phyloP scores from a whole-genome alignment of 139 green algal species.

The Dunaliella sp. region DNA sequence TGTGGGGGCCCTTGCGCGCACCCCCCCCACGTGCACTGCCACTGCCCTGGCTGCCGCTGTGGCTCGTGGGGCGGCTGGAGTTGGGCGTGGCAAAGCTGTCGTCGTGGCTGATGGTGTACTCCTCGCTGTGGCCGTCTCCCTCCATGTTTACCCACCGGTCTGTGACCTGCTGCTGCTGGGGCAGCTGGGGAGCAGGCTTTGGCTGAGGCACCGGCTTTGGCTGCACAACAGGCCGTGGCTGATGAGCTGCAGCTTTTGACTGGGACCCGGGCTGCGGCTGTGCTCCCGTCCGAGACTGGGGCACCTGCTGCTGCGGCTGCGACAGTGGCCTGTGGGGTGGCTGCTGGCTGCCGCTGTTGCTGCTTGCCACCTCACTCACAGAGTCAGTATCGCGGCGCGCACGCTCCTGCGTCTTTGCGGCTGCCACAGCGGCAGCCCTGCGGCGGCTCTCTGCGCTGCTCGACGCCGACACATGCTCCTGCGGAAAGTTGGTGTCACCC shows the following conservation, averaged over 20 bases:
- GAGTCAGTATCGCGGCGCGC: background rate
- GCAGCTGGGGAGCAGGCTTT: background rate
- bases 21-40: background rate
- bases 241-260: too few species aligned
- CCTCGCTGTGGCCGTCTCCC: background rate
- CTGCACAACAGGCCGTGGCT: too few species aligned
- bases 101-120: background rate
- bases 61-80: too few species aligned
- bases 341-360: background rate
- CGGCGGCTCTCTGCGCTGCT: background rate
- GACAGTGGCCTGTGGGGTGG: too few species aligned
- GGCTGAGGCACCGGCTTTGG: background rate
- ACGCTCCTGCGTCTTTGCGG: background rate
- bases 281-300: too few species aligned
- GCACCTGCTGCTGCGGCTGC: too few species aligned
- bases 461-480: background rate
- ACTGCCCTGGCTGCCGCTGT: background rate
- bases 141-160: background rate
- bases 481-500: too few species aligned
- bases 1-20: too few species aligned
- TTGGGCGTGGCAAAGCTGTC: background rate
- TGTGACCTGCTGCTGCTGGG: background rate
- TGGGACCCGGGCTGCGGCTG: too few species aligned
- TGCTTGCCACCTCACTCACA: background rate
- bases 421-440: background rate